phyloP scores from a whole-genome alignment of 208 protist genomes.

The Tritrichomonas foetus region DNA sequence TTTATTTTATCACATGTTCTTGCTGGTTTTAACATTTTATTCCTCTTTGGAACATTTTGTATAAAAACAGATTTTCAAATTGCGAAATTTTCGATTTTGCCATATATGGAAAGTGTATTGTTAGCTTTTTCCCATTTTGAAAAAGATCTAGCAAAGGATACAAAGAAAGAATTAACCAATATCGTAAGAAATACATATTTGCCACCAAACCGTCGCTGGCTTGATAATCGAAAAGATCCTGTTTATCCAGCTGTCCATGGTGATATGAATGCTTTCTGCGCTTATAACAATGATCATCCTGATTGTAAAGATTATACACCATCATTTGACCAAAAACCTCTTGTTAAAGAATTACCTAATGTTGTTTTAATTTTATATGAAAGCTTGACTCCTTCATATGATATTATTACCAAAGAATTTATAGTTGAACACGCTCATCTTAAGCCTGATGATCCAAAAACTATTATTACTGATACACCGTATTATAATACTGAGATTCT shows the following conservation, averaged over 20 bases:
- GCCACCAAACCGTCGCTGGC: not conserved
- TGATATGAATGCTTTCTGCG: slow-evolving; percentile 4
- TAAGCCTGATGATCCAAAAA: not conserved
- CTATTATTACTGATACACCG: not conserved
- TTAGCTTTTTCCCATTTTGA: not conserved
- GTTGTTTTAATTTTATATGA: slow-evolving; percentile 26
- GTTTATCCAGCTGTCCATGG: slow-evolving; percentile 24
- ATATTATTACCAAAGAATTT: not conserved
- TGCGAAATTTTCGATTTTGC: not conserved
- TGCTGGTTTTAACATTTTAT: not conserved
- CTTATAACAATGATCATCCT: not conserved
- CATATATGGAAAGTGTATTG: not conserved
- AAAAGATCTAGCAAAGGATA: not conserved
- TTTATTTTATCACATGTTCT: not conserved
- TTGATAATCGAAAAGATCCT: not conserved
- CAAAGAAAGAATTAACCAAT: not conserved
- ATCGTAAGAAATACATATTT: not conserved
- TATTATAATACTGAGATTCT: not conserved
- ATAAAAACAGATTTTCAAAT: not conserved
- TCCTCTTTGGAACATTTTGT: not conserved
- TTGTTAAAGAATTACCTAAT: not conserved
- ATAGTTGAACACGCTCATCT: not conserved
- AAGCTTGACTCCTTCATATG: slow-evolving; percentile 13
- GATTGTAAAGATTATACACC: not conserved
- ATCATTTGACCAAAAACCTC: not conserved